These are phyloP conservation scores for Tetragonia tetragonoides DNA, from an alignment of 148 eudicot genomes.

Conservation along the genomic window DNA sequence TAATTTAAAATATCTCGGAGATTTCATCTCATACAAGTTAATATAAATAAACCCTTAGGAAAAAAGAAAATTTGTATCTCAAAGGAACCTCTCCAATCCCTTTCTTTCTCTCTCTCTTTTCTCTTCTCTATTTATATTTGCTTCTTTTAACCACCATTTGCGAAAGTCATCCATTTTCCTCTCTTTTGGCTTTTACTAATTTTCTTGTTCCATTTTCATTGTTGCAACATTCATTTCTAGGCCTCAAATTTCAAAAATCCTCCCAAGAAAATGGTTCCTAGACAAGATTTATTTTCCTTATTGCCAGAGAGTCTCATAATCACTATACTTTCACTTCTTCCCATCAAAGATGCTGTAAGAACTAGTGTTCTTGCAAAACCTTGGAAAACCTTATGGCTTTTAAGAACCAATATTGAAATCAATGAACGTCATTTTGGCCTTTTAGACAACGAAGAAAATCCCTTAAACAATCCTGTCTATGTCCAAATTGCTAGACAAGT, in stretches of 20 bases:
- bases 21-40: too few species aligned
- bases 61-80: too few species aligned
- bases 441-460: neutral
- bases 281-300: slow-evolving; percentile 9
- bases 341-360: slow-evolving; percentile 37
- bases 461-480: too few species aligned
- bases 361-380: slow-evolving; percentile 24
- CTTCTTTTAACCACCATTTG: neutral
- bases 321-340: slow-evolving; percentile 34
- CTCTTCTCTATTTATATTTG: neutral
- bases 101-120: neutral
- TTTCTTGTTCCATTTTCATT: neutral
- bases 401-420: slow-evolving; percentile 21
- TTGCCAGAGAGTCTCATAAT: slow-evolving; percentile 22
- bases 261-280: neutral
- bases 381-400: slow-evolving; percentile 28
- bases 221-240: neutral
- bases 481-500: neutral
- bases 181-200: too few species aligned
- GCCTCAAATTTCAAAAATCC: neutral
- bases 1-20: too few species aligned
- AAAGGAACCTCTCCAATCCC: too few species aligned
- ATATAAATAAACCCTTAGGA: too few species aligned
- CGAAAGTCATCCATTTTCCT: too few species aligned
- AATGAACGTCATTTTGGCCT: slow-evolving; percentile 22